These are phyloP conservation scores for Diaporthe eres DNA, from an alignment of 2,329 filamentous ascomycete species.

Conservation along the genomic window DNA sequence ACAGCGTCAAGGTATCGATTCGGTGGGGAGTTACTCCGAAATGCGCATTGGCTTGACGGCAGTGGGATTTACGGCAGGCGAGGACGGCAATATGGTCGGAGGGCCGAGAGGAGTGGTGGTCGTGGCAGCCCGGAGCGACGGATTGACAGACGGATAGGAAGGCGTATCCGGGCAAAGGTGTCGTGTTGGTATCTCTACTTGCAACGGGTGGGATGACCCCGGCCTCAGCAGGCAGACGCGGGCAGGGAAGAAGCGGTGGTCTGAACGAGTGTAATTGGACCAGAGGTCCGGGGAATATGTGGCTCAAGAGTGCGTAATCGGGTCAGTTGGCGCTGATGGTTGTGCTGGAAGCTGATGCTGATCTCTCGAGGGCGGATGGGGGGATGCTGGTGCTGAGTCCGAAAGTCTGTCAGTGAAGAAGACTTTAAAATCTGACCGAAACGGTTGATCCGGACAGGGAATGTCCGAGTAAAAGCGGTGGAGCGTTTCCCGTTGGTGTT, in stretches of 20 bases:
- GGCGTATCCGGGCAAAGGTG: constrained; percentile 18
- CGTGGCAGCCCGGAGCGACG: constrained; percentile 36
- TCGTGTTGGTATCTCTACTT: background rate
- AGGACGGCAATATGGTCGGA: background rate
- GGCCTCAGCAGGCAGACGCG: constrained; percentile 13
- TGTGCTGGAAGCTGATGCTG: background rate
- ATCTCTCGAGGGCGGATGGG: background rate
- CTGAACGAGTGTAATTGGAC: constrained; percentile 69
- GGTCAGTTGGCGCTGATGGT: constrained; percentile 5
- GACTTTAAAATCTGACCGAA: constrained; percentile 34
- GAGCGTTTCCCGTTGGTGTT: background rate
- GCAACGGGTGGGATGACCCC: constrained; percentile 4
- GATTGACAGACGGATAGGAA: constrained; percentile 27
- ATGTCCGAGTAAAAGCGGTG: background rate
- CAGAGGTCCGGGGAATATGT: constrained; percentile 57
- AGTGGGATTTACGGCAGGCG: background rate
- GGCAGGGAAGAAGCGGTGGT: background rate
- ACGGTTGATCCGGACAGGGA: background rate
- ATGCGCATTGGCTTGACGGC: constrained; percentile 11
- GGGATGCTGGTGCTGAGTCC: background rate
- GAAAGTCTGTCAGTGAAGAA: constrained; percentile 29
- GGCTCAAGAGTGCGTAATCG: constrained; percentile 9
- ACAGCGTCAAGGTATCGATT: background rate
- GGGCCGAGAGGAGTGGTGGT: constrained; percentile 5
- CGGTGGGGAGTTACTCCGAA: constrained; percentile 22